phyloP scores from a whole-genome alignment of 805 yeast genomes.

The Helenozyma rhizophorensis region DNA sequence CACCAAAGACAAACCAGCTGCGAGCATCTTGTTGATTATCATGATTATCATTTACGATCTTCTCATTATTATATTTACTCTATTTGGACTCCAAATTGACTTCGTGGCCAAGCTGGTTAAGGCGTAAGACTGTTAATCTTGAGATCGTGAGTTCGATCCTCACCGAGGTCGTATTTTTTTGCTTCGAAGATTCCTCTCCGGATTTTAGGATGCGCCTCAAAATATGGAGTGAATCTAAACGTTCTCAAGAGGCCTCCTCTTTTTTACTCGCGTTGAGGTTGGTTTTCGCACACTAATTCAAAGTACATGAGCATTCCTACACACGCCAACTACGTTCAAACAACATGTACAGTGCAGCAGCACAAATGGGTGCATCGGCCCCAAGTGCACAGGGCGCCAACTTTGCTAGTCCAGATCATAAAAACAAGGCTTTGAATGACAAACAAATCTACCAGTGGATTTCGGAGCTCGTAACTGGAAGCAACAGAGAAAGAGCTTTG shows the following conservation, averaged over 20 bases:
- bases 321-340: not conserved
- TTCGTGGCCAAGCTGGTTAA: constrained; percentile 18
- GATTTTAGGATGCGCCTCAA: too few species aligned
- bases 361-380: constrained; percentile 1
- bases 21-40: too few species aligned
- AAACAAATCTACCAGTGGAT: constrained; percentile 89
- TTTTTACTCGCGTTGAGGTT: too few species aligned
- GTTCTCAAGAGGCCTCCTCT: too few species aligned
- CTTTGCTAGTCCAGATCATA: not conserved
- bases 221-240: too few species aligned
- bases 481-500: constrained; percentile 88
- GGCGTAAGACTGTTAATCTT: constrained; percentile 17
- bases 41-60: too few species aligned
- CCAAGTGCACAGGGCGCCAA: too few species aligned
- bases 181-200: not conserved
- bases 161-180: constrained; percentile 13
- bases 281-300: too few species aligned
- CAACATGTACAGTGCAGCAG: constrained; percentile 4
- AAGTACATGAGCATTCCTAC: too few species aligned
- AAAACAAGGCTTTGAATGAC: constrained; percentile 43
- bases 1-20: too few species aligned
- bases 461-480: constrained; percentile 82
- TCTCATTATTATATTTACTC: too few species aligned
- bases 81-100: constrained; percentile 2
- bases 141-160: constrained; percentile 18